Percentiles rank a stretch among this genome's conserved stretches.
phyloP scores from a whole-genome alignment of 495 filamentous ascomycete genomes.

The Penicilliopsis zonata region DNA sequence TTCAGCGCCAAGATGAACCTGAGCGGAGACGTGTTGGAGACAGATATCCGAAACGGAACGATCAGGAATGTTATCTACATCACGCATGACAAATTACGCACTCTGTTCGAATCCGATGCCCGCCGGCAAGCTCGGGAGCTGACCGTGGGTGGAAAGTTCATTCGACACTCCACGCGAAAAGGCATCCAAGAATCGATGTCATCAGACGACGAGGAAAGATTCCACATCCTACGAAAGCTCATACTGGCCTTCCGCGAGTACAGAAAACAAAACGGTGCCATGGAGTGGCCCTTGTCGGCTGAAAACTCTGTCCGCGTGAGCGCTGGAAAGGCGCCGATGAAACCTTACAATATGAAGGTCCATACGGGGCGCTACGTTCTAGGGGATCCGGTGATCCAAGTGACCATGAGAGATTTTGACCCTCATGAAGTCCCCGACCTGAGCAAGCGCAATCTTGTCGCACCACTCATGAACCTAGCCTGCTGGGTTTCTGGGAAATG shows the following conservation, averaged over 20 bases:
- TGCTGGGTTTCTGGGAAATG: slow-evolving; percentile 62
- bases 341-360: slow-evolving; percentile 18
- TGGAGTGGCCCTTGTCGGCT: slow-evolving; percentile 15
- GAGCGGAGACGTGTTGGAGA: slow-evolving; percentile 56
- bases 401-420: slow-evolving; percentile 15
- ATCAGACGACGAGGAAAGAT: slow-evolving; percentile 24
- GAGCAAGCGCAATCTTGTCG: slow-evolving; percentile 34
- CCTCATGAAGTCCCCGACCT: slow-evolving; percentile 28
- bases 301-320: slow-evolving; percentile 21
- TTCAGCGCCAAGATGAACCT: slow-evolving; percentile 64
- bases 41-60: slow-evolving; percentile 56
- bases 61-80: slow-evolving; percentile 63
- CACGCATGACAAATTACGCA: slow-evolving; percentile 46
- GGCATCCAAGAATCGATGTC: slow-evolving; percentile 13
- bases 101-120: slow-evolving; percentile 29
- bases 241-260: slow-evolving; percentile 28
- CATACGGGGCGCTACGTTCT: slow-evolving; percentile 21
- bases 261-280: slow-evolving; percentile 27
- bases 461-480: slow-evolving; percentile 66
- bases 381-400: slow-evolving; percentile 43
- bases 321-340: slow-evolving; percentile 9
- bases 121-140: slow-evolving; percentile 5
- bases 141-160: slow-evolving; percentile 29
- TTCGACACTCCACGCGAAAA: slow-evolving; percentile 2
- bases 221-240: slow-evolving; percentile 27